A percentile compares a stretch with the other conserved stretches of the same genome.
Conservation (phyloP, 2,329 filamentous ascomycete genomes). For the Colletotrichum spinosum region DNA sequence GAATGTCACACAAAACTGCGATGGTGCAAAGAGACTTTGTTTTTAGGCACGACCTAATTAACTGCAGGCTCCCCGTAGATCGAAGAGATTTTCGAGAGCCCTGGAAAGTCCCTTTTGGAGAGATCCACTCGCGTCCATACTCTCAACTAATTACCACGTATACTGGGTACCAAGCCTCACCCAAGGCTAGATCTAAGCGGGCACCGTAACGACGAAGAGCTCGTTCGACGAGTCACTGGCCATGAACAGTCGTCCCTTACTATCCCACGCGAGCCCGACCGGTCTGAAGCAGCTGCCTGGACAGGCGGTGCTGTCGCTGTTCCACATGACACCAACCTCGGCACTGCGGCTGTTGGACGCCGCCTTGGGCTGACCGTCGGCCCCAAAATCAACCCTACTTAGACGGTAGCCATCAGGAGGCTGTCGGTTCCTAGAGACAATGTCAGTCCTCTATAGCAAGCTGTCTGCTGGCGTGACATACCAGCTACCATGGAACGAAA, state of each 20-base stretch:
- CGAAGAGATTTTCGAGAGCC: too few relatives aligned
- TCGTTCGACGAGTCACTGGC: constrained; percentile 74
- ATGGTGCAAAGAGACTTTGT: too few relatives aligned
- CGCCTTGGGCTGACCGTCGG: constrained; percentile 48
- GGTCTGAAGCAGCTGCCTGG: constrained; percentile 71
- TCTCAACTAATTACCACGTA: not conserved
- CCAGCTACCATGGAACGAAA: constrained; percentile 82
- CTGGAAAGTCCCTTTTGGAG: too few relatives aligned
- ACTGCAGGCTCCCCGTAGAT: too few relatives aligned
- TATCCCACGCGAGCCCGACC: constrained; percentile 66
- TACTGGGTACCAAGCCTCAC: not conserved
- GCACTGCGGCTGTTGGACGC: constrained; percentile 52
- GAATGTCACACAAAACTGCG: too few relatives aligned
- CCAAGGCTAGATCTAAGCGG: constrained; percentile 9
- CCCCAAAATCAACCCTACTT: constrained; percentile 49
- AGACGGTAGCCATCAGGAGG: constrained; percentile 53
- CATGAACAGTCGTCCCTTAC: constrained; percentile 68
- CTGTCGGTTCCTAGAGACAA: constrained; percentile 44
- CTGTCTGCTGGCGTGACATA: constrained; percentile 47
- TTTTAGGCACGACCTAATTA: too few relatives aligned
- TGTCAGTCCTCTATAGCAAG: constrained; percentile 4
- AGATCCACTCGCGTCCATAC: too few relatives aligned
- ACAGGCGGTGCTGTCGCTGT: constrained; percentile 61
- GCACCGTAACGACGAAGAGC: constrained; percentile 65
- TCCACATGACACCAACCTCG: constrained; percentile 61